Evolutionary conservation across 306 rosid genomes (phyloP).

Genomic region (Fragaria iinumae): DNA sequence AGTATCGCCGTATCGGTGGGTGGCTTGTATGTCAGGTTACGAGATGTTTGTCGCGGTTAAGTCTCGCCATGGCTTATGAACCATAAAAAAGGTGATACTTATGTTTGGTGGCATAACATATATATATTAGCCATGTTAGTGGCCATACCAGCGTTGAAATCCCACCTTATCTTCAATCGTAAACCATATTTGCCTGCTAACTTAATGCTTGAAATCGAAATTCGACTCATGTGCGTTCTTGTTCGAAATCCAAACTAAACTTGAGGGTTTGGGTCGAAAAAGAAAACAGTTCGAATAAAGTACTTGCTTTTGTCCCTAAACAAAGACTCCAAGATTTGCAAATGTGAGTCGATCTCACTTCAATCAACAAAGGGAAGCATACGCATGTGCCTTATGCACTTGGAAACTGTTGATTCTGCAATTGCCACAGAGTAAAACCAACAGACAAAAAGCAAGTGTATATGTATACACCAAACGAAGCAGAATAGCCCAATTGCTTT

Average conservation of each 20-base stretch:
- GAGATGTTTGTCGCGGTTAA: too few species aligned
- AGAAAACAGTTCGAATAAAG: not conserved
- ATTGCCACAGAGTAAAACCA: not conserved
- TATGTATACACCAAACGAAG: not conserved
- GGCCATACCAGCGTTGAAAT: not conserved
- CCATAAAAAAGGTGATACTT: too few species aligned
- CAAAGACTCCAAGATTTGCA: not conserved
- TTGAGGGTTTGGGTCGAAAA: not conserved
- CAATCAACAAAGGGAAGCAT: not conserved
- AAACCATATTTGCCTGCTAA: not conserved
- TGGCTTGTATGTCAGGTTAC: too few species aligned
- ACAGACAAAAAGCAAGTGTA: not conserved
- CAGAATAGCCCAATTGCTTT: not conserved
- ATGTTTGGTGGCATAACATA: too few species aligned
- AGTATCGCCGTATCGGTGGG: too few species aligned
- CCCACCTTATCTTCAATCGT: not conserved
- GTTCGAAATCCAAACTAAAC: not conserved
- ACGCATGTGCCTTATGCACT: constrained; percentile 17
- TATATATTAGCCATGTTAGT: too few species aligned
- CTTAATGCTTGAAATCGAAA: not conserved
- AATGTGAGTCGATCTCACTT: not conserved
- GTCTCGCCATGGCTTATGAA: too few species aligned
- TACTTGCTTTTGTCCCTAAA: not conserved
- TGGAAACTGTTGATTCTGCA: not conserved
- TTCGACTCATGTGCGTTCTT: not conserved